phyloP scores from a whole-genome alignment of 2,329 filamentous ascomycete species.

The Botrytis pseudocinerea region DNA sequence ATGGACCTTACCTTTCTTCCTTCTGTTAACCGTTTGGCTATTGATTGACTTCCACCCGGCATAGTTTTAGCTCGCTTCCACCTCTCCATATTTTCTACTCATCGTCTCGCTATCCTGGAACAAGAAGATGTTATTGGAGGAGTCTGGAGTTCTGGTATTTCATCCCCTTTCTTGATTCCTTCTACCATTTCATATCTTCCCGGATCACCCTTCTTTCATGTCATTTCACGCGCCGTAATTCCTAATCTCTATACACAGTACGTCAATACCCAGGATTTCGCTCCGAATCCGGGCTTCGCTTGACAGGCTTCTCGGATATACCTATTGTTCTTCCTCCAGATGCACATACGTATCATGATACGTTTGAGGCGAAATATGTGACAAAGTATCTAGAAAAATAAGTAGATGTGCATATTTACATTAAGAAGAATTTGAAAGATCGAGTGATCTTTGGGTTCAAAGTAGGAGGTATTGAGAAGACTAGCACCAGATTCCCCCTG shows the following conservation, averaged over 20 bases:
- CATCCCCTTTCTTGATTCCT: background rate
- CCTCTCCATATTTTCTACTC: background rate
- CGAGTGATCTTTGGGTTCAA: constrained; percentile 33
- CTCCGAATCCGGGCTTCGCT: constrained; percentile 39
- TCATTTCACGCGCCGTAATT: background rate
- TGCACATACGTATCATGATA: constrained; percentile 34
- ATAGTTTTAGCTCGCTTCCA: background rate
- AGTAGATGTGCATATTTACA: constrained; percentile 28
- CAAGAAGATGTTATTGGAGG: constrained; percentile 1
- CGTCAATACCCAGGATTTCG: constrained; percentile 38
- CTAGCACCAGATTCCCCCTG: background rate
- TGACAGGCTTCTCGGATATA: constrained; percentile 40
- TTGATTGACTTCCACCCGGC: background rate
- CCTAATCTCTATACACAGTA: constrained; percentile 24
- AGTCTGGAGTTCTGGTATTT: background rate
- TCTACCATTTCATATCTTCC: background rate
- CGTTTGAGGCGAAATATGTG: constrained; percentile 37
- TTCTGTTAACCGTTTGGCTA: background rate
- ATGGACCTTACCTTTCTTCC: background rate
- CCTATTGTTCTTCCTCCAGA: constrained; percentile 36
- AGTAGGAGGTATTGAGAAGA: constrained; percentile 33
- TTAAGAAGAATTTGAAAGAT: constrained; percentile 32
- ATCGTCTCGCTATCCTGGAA: background rate
- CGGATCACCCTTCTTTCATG: too few species aligned
- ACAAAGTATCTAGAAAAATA: constrained; percentile 37